These are phyloP conservation scores for Myochromella boudieri DNA, from an alignment of 768 basidiomycete species.

Conservation along the genomic window DNA sequence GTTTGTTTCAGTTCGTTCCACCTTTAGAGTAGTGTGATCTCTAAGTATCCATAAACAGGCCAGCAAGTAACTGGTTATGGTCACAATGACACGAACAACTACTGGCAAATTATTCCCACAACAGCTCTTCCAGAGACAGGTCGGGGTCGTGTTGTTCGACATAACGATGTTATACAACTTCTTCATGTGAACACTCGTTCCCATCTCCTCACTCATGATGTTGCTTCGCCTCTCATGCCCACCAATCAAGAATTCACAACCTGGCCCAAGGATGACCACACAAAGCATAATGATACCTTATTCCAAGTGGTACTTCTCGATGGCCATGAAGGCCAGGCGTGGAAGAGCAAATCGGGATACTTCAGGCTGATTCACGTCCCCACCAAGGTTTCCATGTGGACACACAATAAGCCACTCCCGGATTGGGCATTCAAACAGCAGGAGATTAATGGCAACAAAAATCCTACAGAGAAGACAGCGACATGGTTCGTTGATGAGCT, in stretches of 20 bases:
- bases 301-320: conserved; percentile 79
- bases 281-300: conserved; percentile 83
- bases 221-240: conserved; percentile 94
- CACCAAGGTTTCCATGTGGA: conserved; percentile 94
- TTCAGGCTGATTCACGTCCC: conserved; percentile 88
- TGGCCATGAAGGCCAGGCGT: conserved; percentile 74
- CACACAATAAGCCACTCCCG: conserved; percentile 79
- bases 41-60: conserved; percentile 49
- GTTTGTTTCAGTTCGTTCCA: conserved; percentile 37
- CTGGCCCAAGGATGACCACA: conserved; percentile 74
- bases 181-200: conserved; percentile 85
- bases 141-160: conserved; percentile 87
- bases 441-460: conserved; percentile 98
- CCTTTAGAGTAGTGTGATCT: too few species aligned
- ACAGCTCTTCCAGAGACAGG: conserved; percentile 93
- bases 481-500: conserved; percentile 91
- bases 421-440: conserved; percentile 98
- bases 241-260: conserved; percentile 99
- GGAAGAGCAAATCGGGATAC: conserved; percentile 93
- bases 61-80: conserved; percentile 97
- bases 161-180: conserved; percentile 86
- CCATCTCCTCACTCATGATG: conserved; percentile 90
- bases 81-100: conserved; percentile 92
- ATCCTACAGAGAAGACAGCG: conserved; percentile 73
- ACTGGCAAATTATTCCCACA: conserved; percentile 95